Conservation (phyloP, 2,329 filamentous ascomycete species). For the Lachnellula arida region DNA sequence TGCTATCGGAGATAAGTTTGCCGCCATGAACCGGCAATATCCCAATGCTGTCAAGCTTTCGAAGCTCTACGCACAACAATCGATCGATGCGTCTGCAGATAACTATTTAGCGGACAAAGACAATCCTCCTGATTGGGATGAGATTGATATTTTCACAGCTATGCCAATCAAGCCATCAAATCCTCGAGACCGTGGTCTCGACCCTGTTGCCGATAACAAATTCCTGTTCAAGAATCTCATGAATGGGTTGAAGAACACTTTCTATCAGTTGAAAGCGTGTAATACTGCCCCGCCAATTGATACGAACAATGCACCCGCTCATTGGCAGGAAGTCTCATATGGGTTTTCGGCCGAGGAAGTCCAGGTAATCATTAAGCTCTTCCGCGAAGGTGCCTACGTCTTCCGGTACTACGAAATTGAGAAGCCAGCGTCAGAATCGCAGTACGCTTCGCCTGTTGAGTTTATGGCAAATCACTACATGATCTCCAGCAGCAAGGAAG, state of each 20-base stretch:
- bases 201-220: slow-evolving; percentile 94
- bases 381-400: slow-evolving; percentile 91
- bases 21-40: slow-evolving; percentile 95
- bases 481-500: slow-evolving; percentile 88
- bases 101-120: slow-evolving; percentile 82
- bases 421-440: slow-evolving; percentile 66
- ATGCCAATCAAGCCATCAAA: slow-evolving; percentile 96
- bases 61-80: slow-evolving; percentile 65
- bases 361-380: slow-evolving; percentile 91
- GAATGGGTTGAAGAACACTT: slow-evolving; percentile 92
- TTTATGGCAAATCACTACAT: slow-evolving; percentile 94
- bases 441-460: slow-evolving; percentile 78
- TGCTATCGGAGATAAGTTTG: slow-evolving; percentile 97
- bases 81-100: slow-evolving; percentile 60
- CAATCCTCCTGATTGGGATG: slow-evolving; percentile 86
- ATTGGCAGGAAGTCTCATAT: slow-evolving; percentile 94
- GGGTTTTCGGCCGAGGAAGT: slow-evolving; percentile 98
- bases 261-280: slow-evolving; percentile 89
- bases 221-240: slow-evolving; percentile 96
- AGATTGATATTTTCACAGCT: slow-evolving; percentile 94
- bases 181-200: slow-evolving; percentile 78
- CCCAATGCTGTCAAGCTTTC: slow-evolving; percentile 92
- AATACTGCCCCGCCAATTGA: slow-evolving; percentile 74
- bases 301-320: slow-evolving; percentile 69
- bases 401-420: slow-evolving; percentile 97